Evolutionary conservation across 2,329 filamentous ascomycete species (phyloP).

Genomic region (Aureobasidium sp.): DNA sequence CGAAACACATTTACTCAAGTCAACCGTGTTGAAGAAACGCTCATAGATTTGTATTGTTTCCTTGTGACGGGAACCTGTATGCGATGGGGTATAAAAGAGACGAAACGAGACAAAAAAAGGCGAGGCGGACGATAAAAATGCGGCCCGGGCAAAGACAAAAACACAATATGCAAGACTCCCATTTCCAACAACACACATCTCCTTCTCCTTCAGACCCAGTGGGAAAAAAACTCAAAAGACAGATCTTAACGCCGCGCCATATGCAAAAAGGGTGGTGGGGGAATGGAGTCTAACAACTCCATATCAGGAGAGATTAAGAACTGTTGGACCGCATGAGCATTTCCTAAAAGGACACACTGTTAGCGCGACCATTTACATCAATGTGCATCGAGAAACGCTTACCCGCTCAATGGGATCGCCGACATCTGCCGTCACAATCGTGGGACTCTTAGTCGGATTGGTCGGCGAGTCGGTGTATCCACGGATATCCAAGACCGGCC

Average conservation of each 20-base stretch:
- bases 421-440: constrained; percentile 52
- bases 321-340: constrained; percentile 22
- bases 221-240: not conserved
- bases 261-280: not conserved
- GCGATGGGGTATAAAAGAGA: constrained; percentile 6
- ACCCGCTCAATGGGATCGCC: constrained; percentile 54
- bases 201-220: not conserved
- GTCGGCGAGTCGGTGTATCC: constrained; percentile 64
- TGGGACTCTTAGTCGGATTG: constrained; percentile 56
- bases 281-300: not conserved
- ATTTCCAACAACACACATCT: not conserved
- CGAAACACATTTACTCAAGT: not conserved
- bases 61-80: not conserved
- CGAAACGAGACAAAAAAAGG: not conserved
- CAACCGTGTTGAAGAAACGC: not conserved
- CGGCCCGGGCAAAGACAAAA: not conserved
- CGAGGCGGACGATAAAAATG: not conserved
- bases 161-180: constrained; percentile 1
- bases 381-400: constrained; percentile 26
- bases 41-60: not conserved
- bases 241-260: constrained; percentile 10
- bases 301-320: not conserved
- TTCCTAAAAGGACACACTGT: constrained; percentile 19
- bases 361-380: not conserved
- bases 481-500: constrained; percentile 46